These are phyloP conservation scores for Torrubiella hemipterigena DNA, from an alignment of 2,329 filamentous ascomycete species.

Conservation along the genomic window DNA sequence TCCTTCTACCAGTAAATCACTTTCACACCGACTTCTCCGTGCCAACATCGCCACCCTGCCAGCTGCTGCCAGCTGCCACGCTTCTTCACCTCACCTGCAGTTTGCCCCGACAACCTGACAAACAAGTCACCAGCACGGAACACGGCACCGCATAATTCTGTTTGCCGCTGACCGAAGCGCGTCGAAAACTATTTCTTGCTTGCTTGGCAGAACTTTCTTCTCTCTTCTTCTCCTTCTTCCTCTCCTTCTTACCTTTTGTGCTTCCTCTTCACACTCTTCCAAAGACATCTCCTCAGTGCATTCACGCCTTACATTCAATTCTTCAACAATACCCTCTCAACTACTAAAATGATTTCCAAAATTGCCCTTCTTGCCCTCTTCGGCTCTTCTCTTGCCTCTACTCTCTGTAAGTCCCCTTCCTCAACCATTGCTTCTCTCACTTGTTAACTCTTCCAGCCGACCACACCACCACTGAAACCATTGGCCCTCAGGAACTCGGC, in stretches of 20 bases:
- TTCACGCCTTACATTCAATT: too few relatives aligned
- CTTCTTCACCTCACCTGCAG: too few relatives aligned
- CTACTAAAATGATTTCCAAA: neutral
- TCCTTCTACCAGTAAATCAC: too few relatives aligned
- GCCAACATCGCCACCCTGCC: too few relatives aligned
- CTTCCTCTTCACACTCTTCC: neutral
- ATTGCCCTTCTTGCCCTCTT: neutral
- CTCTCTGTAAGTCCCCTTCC: neutral
- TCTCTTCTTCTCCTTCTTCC: neutral
- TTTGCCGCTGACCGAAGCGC: too few relatives aligned
- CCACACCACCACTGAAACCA: constrained; percentile 14
- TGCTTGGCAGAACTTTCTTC: neutral
- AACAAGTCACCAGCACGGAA: too few relatives aligned
- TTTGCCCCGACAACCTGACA: too few relatives aligned
- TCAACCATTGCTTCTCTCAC: neutral
- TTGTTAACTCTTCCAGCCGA: constrained; percentile 12
- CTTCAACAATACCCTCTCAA: too few relatives aligned
- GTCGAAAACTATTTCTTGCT: neutral
- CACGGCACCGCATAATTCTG: too few relatives aligned
- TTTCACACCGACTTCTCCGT: too few relatives aligned
- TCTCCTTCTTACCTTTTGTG: neutral
- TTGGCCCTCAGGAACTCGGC: constrained; percentile 18
- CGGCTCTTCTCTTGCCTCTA: neutral
- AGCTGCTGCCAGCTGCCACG: too few relatives aligned
- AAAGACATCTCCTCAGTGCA: too few relatives aligned